Base-by-base conservation (phyloP, 352 stramenopile species). In the Saprolegnia parasitica region DNA sequence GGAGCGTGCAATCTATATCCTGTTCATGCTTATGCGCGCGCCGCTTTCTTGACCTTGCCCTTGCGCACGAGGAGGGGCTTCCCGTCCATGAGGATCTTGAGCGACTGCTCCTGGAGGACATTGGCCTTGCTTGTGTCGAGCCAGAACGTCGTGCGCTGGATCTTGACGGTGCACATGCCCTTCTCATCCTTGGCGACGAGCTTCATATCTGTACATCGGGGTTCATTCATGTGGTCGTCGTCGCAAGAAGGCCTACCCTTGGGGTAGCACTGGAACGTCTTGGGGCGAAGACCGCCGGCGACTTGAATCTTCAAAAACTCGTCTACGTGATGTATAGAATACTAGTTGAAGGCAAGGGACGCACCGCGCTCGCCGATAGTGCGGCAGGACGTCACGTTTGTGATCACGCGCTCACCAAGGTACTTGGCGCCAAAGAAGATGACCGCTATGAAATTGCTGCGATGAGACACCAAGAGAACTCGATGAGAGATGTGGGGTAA, bases 141-240 rank as follows among this genome's bases (percentile, higher is more conserved):
- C 58, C 58, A 67, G 24, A 56, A 67, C 37, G 58, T 67, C 39
- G 58, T 67, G 40, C 58, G 58, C 16, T 67, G 39, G 42, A 67
- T 67, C 42, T 67, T 67, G 58, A 67, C 13, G 8, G 39, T 56
- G 45, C 23, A 56, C 37, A 67, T 39, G 15, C 58, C 58, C 4
- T 56, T 67, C 18, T 54, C 37, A 8, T 67, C 58, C 40, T 67
- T 67, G 20, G 58, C 3, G n/a, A 67, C n/a, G 9, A 67, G 24
- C 40, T 56, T 54, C 18, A 67, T 20, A 35, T 67, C 58, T 67
- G 24, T n/a, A 5, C 16, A 20, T 24, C 8, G 39, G n/a, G n/a
- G n/a, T n/a, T 4, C 42, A 49, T 49, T 15, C 1, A n/a, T 11
- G 11, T 49, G 18, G 42, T 49, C 42, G 42, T 4, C 4, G 42